phyloP scores from a whole-genome alignment of 495 filamentous ascomycete genomes.

The Massariosphaeria phaeospora region DNA sequence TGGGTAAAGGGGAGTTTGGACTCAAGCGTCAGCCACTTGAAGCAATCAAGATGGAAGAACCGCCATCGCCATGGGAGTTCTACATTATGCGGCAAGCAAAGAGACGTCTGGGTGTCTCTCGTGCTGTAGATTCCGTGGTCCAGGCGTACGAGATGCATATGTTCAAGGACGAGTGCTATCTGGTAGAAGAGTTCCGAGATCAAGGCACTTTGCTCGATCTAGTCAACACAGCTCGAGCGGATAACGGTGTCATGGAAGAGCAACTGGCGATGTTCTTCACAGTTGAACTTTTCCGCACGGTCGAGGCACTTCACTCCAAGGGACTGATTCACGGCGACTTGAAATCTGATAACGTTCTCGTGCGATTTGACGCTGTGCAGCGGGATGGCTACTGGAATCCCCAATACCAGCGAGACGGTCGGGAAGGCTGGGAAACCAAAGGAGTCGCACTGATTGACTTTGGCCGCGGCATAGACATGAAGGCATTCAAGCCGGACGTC shows the following conservation, averaged over 20 bases:
- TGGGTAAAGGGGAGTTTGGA: constrained; percentile 46
- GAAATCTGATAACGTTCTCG: constrained; percentile 90
- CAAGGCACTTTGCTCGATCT: constrained; percentile 92
- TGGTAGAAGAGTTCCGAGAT: constrained; percentile 79
- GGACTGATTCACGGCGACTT: constrained; percentile 87
- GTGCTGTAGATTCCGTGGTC: constrained; percentile 69
- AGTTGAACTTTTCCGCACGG: constrained; percentile 82
- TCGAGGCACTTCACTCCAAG: constrained; percentile 77
- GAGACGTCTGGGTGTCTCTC: constrained; percentile 61
- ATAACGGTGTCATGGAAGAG: constrained; percentile 75
- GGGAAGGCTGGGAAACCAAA: constrained; percentile 71
- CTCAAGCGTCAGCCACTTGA: constrained; percentile 56
- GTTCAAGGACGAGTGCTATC: constrained; percentile 76
- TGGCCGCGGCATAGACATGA: constrained; percentile 91
- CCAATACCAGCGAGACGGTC: constrained; percentile 65
- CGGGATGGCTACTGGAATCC: constrained; percentile 47
- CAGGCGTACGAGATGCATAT: constrained; percentile 82
- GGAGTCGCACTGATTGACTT: constrained; percentile 90
- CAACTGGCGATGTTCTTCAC: constrained; percentile 88
- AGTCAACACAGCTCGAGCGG: constrained; percentile 75
- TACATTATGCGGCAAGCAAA: constrained; percentile 85
- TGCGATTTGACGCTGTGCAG: constrained; percentile 63
- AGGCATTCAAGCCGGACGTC: constrained; percentile 66
- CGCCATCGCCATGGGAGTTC: constrained; percentile 89
- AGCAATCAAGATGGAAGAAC: constrained; percentile 89